Percentiles rank a stretch among this genome's conserved stretches.
Conservation (phyloP, 78 protist species). For the Diacronema lutheri region DNA sequence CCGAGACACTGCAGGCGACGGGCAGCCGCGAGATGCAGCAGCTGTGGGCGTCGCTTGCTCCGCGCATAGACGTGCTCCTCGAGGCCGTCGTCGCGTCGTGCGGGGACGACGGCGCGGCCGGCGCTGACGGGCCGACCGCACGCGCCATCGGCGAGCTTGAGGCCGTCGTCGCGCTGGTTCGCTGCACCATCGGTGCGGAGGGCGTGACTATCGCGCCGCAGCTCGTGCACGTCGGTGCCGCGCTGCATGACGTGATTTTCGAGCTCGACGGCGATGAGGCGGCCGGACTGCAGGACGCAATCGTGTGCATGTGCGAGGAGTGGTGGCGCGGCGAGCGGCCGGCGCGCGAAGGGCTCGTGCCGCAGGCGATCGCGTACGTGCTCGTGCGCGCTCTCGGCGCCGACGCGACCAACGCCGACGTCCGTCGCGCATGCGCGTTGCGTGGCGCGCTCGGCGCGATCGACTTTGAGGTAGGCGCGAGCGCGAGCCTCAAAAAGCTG, state of each 20-base stretch:
- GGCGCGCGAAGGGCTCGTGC: constrained; percentile 33
- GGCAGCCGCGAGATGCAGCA: too few species aligned
- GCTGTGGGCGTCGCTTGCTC: too few species aligned
- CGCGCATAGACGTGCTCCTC: too few species aligned
- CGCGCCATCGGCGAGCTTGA: too few species aligned
- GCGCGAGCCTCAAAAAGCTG: constrained; percentile 36
- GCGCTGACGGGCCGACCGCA: too few species aligned
- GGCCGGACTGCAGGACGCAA: not conserved
- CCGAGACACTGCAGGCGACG: too few species aligned
- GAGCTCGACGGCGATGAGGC: not conserved
- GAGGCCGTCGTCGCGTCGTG: too few species aligned
- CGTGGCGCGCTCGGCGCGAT: constrained; percentile 32
- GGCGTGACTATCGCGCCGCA: too few species aligned
- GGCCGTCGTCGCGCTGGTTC: too few species aligned
- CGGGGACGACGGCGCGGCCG: too few species aligned
- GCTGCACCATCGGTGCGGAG: too few species aligned
- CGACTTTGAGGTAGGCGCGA: constrained; percentile 34
- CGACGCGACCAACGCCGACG: constrained; percentile 25
- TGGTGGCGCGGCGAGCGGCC: constrained; percentile 45
- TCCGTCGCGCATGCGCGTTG: constrained; percentile 32
- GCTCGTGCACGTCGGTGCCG: too few species aligned
- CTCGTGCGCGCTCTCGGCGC: constrained; percentile 31
- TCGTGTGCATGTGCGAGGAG: constrained; percentile 37
- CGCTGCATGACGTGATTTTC: not conserved
- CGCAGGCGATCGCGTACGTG: constrained; percentile 59